Conservation (phyloP, 2,329 filamentous ascomycete species). For the Arthrobotrys megalospora region DNA sequence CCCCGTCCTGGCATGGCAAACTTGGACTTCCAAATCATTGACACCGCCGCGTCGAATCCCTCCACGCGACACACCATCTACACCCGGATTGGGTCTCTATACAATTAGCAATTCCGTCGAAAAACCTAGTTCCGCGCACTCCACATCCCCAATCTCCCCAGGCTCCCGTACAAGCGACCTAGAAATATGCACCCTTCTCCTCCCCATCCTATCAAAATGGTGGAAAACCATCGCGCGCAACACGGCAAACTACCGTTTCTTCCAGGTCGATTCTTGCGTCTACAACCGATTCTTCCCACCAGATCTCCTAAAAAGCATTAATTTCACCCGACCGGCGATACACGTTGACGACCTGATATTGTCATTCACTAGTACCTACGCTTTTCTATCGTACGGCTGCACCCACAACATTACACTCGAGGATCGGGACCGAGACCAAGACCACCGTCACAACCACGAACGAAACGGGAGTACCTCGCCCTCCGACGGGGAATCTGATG, state of each 20-base stretch:
- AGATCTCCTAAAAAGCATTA: slow-evolving; percentile 47
- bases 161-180: slow-evolving; percentile 12
- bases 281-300: slow-evolving; percentile 59
- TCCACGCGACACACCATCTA: background rate
- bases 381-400: slow-evolving; percentile 52
- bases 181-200: slow-evolving; percentile 49
- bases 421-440: slow-evolving; percentile 23
- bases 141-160: background rate
- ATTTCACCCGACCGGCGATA: slow-evolving; percentile 48
- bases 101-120: slow-evolving; percentile 42
- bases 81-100: slow-evolving; percentile 22
- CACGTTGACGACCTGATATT: slow-evolving; percentile 54
- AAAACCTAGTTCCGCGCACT: slow-evolving; percentile 11
- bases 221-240: slow-evolving; percentile 60
- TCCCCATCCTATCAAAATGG: slow-evolving; percentile 56
- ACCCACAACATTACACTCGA: slow-evolving; percentile 51
- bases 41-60: slow-evolving; percentile 36
- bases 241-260: slow-evolving; percentile 54
- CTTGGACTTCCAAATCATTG: slow-evolving; percentile 51
- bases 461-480: background rate
- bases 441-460: slow-evolving; percentile 16
- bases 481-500: slow-evolving; percentile 4
- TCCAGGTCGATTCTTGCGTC: slow-evolving; percentile 56
- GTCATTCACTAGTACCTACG: slow-evolving; percentile 55
- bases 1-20: slow-evolving; percentile 52